Base-by-base conservation (phyloP, 75 land plant genomes). In the Cupressus sempervirens region DNA sequence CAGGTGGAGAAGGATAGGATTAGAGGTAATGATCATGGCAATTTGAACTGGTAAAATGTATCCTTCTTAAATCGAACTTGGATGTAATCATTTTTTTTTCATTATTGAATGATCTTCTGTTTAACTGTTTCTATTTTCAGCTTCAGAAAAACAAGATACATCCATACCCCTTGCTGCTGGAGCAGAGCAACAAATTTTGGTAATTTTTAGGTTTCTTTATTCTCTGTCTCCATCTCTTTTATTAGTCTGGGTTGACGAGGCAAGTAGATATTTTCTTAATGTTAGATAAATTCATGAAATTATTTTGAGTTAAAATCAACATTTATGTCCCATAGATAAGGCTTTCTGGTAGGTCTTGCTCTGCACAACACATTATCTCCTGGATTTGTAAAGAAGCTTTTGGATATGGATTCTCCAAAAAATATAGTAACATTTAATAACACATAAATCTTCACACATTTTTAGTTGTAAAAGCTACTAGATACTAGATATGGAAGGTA, bases 111-210 rank as follows among this genome's bases (percentile, higher is more conserved):
- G 8, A 29, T 82, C 4, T 16, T 0, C 34, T 43, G 29, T 43
- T 76, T 41, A 76, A 41, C 26, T 77, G 80, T 20, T 77, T 40
- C 48, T 43, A 26, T 86, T 62, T 54, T 84, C 40, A 94, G 94
- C 82, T 45, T 52, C 81, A 77, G 85, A 67, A 36, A 88, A 88
- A 72, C 89, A 88, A 85, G 94, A 93, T 74, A 68, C 85, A 35
- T 80, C 80, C 35, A 72, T 38, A 80, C 84, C 86, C 30, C 88
- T 80, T 84, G 83, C 90, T 54, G 89, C 88, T 14, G 91, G 83
- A 38, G 98, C 97, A 75, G 99, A 98, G 85, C 98, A 96, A 56
- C 99, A 98, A 84, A 98, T 98, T 90, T 85, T 98, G 94, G 98
- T 94, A 90, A 68, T 75, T 80, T 5, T 11, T 40, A 40, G 10